These are phyloP conservation scores for Ogataea ganodermae DNA, from an alignment of 805 yeast genomes.

Conservation along the genomic window DNA sequence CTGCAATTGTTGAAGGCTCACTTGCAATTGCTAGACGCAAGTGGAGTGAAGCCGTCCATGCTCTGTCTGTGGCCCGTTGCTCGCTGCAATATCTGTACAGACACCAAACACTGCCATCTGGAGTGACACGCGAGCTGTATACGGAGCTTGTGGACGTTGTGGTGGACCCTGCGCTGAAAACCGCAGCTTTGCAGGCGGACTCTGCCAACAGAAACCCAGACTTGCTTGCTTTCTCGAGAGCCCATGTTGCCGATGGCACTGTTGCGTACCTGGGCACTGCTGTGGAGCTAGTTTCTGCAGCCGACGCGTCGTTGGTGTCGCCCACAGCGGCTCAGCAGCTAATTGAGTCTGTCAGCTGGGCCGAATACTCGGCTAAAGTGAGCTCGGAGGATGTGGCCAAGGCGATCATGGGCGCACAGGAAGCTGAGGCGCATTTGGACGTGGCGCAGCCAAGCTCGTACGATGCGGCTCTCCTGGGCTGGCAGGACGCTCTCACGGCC, in stretches of 20 bases:
- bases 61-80: slow-evolving; percentile 62
- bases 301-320: slow-evolving; percentile 42
- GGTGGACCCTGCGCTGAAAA: slow-evolving; percentile 65
- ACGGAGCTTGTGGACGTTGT: slow-evolving; percentile 56
- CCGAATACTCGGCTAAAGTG: slow-evolving; percentile 57
- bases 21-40: slow-evolving; percentile 52
- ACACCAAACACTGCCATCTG: slow-evolving; percentile 23
- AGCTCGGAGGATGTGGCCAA: slow-evolving; percentile 73
- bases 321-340: slow-evolving; percentile 24
- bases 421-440: slow-evolving; percentile 33
- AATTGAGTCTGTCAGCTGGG: slow-evolving; percentile 47
- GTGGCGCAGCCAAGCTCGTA: slow-evolving; percentile 47
- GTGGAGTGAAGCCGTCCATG: slow-evolving; percentile 54
- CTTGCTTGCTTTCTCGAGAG: slow-evolving; percentile 50
- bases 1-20: slow-evolving; percentile 38
- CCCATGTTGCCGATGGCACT: slow-evolving; percentile 37
- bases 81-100: slow-evolving; percentile 55
- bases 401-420: slow-evolving; percentile 46
- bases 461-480: slow-evolving; percentile 58
- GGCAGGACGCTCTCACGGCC: slow-evolving; percentile 68
- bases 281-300: slow-evolving; percentile 37
- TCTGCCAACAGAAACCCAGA: slow-evolving; percentile 42
- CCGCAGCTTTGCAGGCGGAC: slow-evolving; percentile 33
- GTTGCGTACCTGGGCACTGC: slow-evolving; percentile 39
- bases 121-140: slow-evolving; percentile 41